Evolutionary conservation across 1,139 yeast species (phyloP), one percentile per base, ranked within the genome.

Genomic region (Debaryomyces udenii): DNA sequence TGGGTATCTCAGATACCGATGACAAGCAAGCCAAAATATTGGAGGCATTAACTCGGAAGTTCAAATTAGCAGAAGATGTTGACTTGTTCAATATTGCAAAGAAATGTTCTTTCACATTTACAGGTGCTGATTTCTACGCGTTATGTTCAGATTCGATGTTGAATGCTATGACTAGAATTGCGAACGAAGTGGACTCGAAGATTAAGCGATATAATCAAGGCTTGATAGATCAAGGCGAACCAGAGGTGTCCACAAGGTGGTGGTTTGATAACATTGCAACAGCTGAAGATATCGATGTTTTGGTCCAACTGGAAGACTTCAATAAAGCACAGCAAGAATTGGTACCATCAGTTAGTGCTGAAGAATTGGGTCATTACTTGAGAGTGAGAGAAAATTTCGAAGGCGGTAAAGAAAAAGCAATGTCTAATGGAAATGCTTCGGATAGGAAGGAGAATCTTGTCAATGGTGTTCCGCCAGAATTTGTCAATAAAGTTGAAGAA

Each of bases 81-180:
- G 75, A 85, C 45, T 67, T 91, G 43, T 53, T 57, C 3, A 55
- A 60, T n/a, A 67, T 93, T 31, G 93, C 96, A 0, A 72, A 76
- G 16, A 66, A 68, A 20, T 90, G 98, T 63, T 86, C 96, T 0
- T 90, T 84, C 58, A 90, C 90, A 10, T 91, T 82, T 57, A 91
- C 99, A 0, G 99, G 99, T 51, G 99, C 99, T 3, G 99, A 93
- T 62, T 91, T 93, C 63, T 93, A 93, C 62, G 99, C 99, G 0
- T 70, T 91, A 49, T 89, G 96, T 59, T 85, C 96, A 0, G 98
- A 93, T 61, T 87, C 97, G 0, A 88, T 91, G 94, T 73, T 90
- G 53, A 89, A 88, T 62, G 96, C 98, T 6, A 91, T 93, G 96
- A 86, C 93, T 1, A 70, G 97, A 53, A 83, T 85, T 0, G 97